phyloP scores from a whole-genome alignment of 2,329 filamentous ascomycete genomes.

The Alternaria incomplexa region DNA sequence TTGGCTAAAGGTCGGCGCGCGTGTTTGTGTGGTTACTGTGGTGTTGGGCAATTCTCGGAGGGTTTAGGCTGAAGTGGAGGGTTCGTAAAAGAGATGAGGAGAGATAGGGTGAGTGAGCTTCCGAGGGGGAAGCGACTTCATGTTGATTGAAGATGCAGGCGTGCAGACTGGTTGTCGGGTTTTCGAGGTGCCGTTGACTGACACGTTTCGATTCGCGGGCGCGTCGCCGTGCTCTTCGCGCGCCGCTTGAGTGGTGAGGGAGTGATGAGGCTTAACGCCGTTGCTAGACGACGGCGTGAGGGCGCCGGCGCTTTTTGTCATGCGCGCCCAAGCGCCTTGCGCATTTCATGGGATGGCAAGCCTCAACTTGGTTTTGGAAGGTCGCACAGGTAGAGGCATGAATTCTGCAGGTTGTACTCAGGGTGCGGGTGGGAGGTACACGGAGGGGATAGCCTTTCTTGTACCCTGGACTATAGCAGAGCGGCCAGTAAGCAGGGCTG shows the following conservation, averaged over 20 bases:
- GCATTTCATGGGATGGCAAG: not conserved
- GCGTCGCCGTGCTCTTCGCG: conserved; percentile 19
- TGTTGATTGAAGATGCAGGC: not conserved
- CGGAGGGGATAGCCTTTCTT: not conserved
- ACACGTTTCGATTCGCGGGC: conserved; percentile 14
- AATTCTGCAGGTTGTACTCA: conserved; percentile 14
- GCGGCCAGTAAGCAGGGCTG: not conserved
- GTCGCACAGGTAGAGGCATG: not conserved
- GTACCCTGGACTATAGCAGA: not conserved
- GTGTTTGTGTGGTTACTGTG: not conserved
- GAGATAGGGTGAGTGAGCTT: not conserved
- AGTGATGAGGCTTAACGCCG: conserved; percentile 12
- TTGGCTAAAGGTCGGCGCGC: not conserved
- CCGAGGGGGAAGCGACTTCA: not conserved
- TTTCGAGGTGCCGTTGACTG: not conserved
- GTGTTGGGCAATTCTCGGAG: not conserved
- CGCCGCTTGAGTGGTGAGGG: conserved; percentile 11
- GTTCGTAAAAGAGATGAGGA: not conserved
- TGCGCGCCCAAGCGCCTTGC: not conserved
- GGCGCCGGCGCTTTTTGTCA: conserved; percentile 13
- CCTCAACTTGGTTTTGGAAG: not conserved
- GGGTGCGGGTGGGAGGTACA: conserved; percentile 9
- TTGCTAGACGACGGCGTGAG: conserved; percentile 6
- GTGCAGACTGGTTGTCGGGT: conserved; percentile 1
- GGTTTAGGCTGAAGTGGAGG: not conserved